Percentiles rank a stretch among this genome's conserved stretches.
phyloP scores from a whole-genome alignment of 352 stramenopile genomes.

The Pythium dissimile region DNA sequence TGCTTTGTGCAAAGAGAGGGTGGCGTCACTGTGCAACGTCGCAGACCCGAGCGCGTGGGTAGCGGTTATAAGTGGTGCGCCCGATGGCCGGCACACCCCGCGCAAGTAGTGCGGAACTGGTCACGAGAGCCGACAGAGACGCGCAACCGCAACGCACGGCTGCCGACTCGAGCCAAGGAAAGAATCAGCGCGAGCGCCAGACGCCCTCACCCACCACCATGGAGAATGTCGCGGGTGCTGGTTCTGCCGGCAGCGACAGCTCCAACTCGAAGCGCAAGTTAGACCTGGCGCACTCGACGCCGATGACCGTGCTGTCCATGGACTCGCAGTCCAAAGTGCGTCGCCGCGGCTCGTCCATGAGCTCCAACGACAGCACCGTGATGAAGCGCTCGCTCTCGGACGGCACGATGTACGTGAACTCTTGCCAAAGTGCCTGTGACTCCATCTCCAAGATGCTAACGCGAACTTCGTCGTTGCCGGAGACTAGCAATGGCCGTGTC shows the following conservation, averaged over 20 bases:
- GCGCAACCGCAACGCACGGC: not conserved
- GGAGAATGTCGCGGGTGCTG: slow-evolving; percentile 25
- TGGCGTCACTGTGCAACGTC: slow-evolving; percentile 13
- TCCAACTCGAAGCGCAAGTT: slow-evolving; percentile 70
- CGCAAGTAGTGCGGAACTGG: slow-evolving; percentile 12
- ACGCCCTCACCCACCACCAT: slow-evolving; percentile 14
- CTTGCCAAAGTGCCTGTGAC: not conserved
- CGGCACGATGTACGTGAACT: slow-evolving; percentile 60
- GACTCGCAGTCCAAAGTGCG: slow-evolving; percentile 54
- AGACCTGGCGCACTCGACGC: slow-evolving; percentile 30
- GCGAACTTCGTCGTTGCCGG: not conserved
- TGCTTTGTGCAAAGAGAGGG: slow-evolving; percentile 2
- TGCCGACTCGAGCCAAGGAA: not conserved
- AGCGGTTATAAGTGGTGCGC: not conserved
- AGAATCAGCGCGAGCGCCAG: not conserved
- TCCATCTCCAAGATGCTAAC: not conserved
- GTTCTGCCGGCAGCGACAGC: slow-evolving; percentile 20
- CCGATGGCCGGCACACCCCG: too few species aligned
- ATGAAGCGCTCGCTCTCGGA: slow-evolving; percentile 68
- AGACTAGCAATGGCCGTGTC: slow-evolving; percentile 7
- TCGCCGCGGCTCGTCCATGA: slow-evolving; percentile 34
- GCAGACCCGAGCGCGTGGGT: not conserved
- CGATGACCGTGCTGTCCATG: slow-evolving; percentile 25
- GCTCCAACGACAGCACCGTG: slow-evolving; percentile 18
- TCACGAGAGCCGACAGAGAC: not conserved